Evolutionary conservation across 257 asterid species (phyloP), one percentile per base, ranked within the genome.

Genomic region (Nicotiana benthamiana): DNA sequence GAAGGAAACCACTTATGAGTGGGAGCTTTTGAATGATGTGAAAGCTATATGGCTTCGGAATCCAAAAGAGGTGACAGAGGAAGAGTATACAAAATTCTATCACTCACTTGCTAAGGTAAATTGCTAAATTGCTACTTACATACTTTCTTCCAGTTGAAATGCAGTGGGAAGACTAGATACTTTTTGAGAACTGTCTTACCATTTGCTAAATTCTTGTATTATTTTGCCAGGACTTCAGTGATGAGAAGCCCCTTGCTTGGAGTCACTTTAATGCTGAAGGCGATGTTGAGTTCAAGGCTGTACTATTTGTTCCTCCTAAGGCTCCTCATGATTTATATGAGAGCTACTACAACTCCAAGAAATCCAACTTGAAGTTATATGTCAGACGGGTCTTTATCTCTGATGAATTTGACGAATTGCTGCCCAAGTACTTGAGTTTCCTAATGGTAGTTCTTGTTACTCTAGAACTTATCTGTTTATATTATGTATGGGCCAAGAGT

Each of bases 191-290:
- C 43, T 67, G 62, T 57, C 75, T 62, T 51, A 66, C 60, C 32
- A 61, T 80, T 57, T 8, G 15, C 79, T 30, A 67, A 70, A 22
- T 72, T 26, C 24, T 83, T 74, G 26, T 77, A 30, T 61, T 56
- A 76, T 65, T 75, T 64, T 79, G 43, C 57, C 91, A 94, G 97
- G 98, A 93, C 88, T 93, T 94, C 16, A 61, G 90, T 82, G 97
- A 91, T 9, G 98, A 94, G 79, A 94, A 94, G 77, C 98, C 98
- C 52, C 83, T 91, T 30, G 79, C 98, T 32, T 91, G 97, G 97
- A 94, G 98, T 85, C 98, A 94, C 88, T 94, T 94, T 81, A 90
- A 83, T 16, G 98, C 98, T 22, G 97, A 94, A 92, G 98, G 98
- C 82, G 98, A 94, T 87, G 97, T 94, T 51, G 98, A 94, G 76